Evolutionary conservation across 345 rosid species (phyloP).

Genomic region (Hibiscus tridactylites): DNA sequence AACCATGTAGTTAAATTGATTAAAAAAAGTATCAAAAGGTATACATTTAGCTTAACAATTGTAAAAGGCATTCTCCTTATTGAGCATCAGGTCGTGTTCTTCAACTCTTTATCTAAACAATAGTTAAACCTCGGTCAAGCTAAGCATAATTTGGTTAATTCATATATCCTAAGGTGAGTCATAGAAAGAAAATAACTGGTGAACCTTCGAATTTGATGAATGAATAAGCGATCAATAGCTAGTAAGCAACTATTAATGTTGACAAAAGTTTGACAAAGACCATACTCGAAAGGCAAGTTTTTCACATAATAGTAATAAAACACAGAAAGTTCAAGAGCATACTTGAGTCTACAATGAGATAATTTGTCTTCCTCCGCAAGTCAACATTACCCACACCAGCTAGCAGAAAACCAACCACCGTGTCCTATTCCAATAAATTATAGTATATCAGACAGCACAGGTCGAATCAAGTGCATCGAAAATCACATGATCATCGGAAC

Average conservation of each 20-base stretch:
- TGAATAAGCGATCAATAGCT: not conserved
- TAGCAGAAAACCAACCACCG: slow-evolving; percentile 83
- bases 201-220: not conserved
- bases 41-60: not conserved
- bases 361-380: slow-evolving; percentile 83
- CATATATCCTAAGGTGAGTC: not conserved
- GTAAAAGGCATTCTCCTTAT: not conserved
- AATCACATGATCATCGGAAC: not conserved
- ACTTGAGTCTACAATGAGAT: slow-evolving; percentile 93
- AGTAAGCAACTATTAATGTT: not conserved
- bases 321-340: slow-evolving; percentile 22
- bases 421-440: slow-evolving; percentile 44
- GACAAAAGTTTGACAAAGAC: not conserved
- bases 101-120: not conserved
- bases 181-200: not conserved
- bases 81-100: not conserved
- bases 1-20: not conserved
- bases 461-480: slow-evolving; percentile 2
- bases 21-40: not conserved
- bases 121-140: not conserved
- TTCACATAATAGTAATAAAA: slow-evolving; percentile 11
- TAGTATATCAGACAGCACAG: not conserved
- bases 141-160: not conserved
- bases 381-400: slow-evolving; percentile 99
- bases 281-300: not conserved